Percentiles rank a stretch among this genome's conserved stretches.
Conservation (phyloP, 148 eudicot genomes). For the Camellia granthamiana region DNA sequence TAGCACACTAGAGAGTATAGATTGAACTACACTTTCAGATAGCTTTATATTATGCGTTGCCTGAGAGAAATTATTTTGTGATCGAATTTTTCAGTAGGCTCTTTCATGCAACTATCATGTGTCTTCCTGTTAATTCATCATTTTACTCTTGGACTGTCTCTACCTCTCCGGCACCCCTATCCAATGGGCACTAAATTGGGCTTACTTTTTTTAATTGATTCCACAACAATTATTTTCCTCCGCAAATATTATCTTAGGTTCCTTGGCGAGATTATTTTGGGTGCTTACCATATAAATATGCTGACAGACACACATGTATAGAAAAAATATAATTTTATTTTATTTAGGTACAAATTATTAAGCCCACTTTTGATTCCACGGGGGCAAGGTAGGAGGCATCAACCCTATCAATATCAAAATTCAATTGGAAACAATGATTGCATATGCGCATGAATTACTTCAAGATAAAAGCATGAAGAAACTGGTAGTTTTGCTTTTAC, state of each 20-base stretch:
- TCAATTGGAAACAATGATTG: neutral
- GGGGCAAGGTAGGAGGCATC: neutral
- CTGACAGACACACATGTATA: neutral
- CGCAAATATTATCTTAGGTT: neutral
- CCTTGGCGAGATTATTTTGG: neutral
- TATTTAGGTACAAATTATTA: neutral
- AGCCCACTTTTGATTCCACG: neutral
- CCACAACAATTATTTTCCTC: neutral
- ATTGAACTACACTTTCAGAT: slow-evolving; percentile 5
- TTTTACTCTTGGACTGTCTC: neutral
- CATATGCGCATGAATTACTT: neutral
- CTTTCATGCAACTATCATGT: neutral
- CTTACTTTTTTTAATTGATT: neutral
- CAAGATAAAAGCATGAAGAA: neutral
- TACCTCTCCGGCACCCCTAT: too few relatives aligned
- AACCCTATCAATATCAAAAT: neutral
- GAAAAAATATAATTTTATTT: too few relatives aligned
- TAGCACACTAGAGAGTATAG: too few relatives aligned
- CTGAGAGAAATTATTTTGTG: neutral
- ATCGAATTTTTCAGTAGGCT: neutral
- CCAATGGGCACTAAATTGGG: too few relatives aligned
- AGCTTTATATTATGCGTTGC: neutral
- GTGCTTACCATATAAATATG: neutral
- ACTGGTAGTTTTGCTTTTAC: neutral
- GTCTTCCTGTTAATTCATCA: neutral